phyloP scores from a whole-genome alignment of 1,284 basidiomycete genomes.

The Rhodotorula sp. region DNA sequence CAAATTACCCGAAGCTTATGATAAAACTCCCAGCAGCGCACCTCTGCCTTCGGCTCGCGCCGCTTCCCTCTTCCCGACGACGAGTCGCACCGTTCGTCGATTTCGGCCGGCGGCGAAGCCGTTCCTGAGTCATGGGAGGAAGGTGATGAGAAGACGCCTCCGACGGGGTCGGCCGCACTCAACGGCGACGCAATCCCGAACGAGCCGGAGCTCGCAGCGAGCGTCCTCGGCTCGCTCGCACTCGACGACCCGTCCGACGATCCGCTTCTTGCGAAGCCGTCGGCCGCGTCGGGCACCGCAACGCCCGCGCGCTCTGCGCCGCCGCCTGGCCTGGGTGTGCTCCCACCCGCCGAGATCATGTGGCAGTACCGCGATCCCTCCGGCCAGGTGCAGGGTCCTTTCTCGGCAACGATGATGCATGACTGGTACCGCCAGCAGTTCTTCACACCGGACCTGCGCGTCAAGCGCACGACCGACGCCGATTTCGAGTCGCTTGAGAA shows the following conservation, averaged over 20 bases:
- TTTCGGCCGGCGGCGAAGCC: constrained; percentile 6
- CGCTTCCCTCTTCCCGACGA: constrained; percentile 39
- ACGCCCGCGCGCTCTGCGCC: constrained; percentile 15
- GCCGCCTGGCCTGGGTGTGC: constrained; percentile 35
- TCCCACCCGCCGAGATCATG: constrained; percentile 23
- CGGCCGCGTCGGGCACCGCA: constrained; percentile 3
- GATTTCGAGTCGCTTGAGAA: constrained; percentile 52
- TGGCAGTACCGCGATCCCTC: constrained; percentile 47
- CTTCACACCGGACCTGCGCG: constrained; percentile 59
- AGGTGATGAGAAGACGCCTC: constrained; percentile 3
- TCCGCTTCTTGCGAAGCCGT: constrained; percentile 20
- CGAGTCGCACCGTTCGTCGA: constrained; percentile 2
- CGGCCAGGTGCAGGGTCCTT: constrained; percentile 65
- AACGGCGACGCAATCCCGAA: constrained; percentile 10
- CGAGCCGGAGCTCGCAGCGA: constrained; percentile 27
- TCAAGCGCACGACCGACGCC: constrained; percentile 48
- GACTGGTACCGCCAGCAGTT: constrained; percentile 93
- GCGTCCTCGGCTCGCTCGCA: constrained; percentile 39
- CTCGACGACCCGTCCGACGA: constrained; percentile 40
- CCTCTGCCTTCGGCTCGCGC: constrained; percentile 37
- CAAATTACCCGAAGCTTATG: too few species aligned
- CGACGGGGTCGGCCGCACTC: constrained; percentile 4
- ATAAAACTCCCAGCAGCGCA: constrained; percentile 8
- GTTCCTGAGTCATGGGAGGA: constrained; percentile 34
- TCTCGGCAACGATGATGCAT: constrained; percentile 88